Percentiles rank a stretch among this genome's conserved stretches.
These are phyloP conservation scores for Debaryomyces sp. DNA, from an alignment of 1,139 yeast species.

Conservation along the genomic window DNA sequence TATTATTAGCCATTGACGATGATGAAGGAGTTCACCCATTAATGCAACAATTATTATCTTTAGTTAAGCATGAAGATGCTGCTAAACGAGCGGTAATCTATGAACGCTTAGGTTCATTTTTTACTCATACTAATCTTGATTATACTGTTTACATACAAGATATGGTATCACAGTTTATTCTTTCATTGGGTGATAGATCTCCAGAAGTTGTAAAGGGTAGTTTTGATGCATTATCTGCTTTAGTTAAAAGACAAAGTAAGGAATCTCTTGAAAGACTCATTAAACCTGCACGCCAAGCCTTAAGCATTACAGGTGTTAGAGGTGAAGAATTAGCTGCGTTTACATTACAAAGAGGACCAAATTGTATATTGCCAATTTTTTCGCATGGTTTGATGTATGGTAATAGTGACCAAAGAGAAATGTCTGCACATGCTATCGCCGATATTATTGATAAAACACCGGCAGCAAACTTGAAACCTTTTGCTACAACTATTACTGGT, in stretches of 20 bases:
- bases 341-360: slow-evolving; percentile 81
- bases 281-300: slow-evolving; percentile 74
- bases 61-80: slow-evolving; percentile 77
- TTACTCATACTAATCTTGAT: slow-evolving; percentile 65
- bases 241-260: slow-evolving; percentile 74
- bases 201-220: slow-evolving; percentile 66
- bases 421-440: slow-evolving; percentile 87
- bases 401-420: slow-evolving; percentile 77
- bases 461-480: slow-evolving; percentile 75
- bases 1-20: slow-evolving; percentile 70
- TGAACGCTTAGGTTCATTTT: slow-evolving; percentile 72
- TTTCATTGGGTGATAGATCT: slow-evolving; percentile 73
- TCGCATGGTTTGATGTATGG: slow-evolving; percentile 97
- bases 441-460: slow-evolving; percentile 87
- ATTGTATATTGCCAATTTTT: slow-evolving; percentile 85
- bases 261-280: slow-evolving; percentile 76
- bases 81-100: slow-evolving; percentile 68
- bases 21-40: slow-evolving; percentile 86
- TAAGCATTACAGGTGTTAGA: slow-evolving; percentile 63
- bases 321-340: slow-evolving; percentile 78
- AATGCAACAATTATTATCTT: slow-evolving; percentile 75
- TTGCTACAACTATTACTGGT: slow-evolving; percentile 93
- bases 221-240: slow-evolving; percentile 65
- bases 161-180: slow-evolving; percentile 69
- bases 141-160: slow-evolving; percentile 76